Conservation (phyloP, 2,329 filamentous ascomycete genomes). For the Knoxdaviesia proteae region DNA sequence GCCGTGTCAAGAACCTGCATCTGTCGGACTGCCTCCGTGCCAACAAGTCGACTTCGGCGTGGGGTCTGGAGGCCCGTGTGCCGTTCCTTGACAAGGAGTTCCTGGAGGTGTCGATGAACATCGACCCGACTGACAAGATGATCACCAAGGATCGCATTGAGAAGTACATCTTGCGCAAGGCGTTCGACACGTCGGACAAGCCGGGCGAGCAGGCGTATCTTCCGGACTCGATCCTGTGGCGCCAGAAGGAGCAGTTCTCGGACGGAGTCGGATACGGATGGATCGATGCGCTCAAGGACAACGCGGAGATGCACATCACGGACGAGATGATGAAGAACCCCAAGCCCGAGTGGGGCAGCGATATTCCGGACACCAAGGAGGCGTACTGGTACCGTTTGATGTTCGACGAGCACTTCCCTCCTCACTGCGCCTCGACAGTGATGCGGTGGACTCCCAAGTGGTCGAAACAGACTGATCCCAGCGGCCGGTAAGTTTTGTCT, state of each 20-base stretch:
- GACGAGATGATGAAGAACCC: conserved; percentile 99
- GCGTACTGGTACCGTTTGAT: conserved; percentile 97
- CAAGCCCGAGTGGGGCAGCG: conserved; percentile 83
- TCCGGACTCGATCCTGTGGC: conserved; percentile 89
- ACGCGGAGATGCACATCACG: conserved; percentile 69
- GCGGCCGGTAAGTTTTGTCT: conserved; percentile 46
- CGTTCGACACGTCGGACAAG: conserved; percentile 83
- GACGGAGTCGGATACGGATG: conserved; percentile 97
- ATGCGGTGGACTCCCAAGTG: conserved; percentile 95
- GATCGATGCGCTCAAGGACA: conserved; percentile 95
- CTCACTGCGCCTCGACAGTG: conserved; percentile 76
- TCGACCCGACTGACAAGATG: conserved; percentile 90
- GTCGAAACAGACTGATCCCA: conserved; percentile 91
- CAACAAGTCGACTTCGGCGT: conserved; percentile 97
- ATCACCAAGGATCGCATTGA: conserved; percentile 78
- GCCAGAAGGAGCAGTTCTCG: conserved; percentile 98
- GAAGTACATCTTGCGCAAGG: conserved; percentile 96
- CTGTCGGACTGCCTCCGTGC: conserved; percentile 89
- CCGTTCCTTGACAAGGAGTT: conserved; percentile 97
- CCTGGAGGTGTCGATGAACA: conserved; percentile 78
- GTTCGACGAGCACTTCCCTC: conserved; percentile 98
- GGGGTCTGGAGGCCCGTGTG: conserved; percentile 93
- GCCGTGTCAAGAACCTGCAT: conserved; percentile 90
- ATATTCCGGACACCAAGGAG: conserved; percentile 92
- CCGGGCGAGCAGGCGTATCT: conserved; percentile 67